Evolutionary conservation across 257 asterid genomes (phyloP).

Genomic region (Scutellaria galericulata): DNA sequence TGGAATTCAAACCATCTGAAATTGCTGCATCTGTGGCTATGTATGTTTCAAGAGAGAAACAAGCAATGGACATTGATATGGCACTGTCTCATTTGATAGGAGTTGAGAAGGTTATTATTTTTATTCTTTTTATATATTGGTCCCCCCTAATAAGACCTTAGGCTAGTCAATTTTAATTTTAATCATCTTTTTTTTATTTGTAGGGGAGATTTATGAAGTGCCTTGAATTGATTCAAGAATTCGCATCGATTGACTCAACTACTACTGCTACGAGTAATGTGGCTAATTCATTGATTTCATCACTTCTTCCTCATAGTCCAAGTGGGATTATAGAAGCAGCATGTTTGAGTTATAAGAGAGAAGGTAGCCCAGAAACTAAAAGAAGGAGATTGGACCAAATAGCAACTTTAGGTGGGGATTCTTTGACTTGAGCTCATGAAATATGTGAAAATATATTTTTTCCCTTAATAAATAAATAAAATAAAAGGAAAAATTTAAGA

Average conservation of each 20-base stretch:
- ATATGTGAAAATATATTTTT: neutral
- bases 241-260: constrained; percentile 38
- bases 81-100: constrained; percentile 54
- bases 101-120: constrained; percentile 57
- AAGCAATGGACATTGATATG: constrained; percentile 52
- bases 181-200: constrained; percentile 13
- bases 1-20: constrained; percentile 87
- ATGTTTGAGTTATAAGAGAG: constrained; percentile 59
- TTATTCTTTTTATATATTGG: neutral
- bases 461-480: neutral
- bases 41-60: constrained; percentile 55
- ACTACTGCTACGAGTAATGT: neutral
- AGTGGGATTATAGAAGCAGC: constrained; percentile 72
- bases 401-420: constrained; percentile 36
- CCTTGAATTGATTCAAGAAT: constrained; percentile 51
- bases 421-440: constrained; percentile 27
- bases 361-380: constrained; percentile 50
- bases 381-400: constrained; percentile 62
- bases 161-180: neutral
- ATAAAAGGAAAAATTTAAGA: neutral
- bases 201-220: constrained; percentile 69
- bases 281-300: neutral
- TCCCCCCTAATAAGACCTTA: constrained; percentile 35
- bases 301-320: constrained; percentile 55
- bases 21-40: constrained; percentile 87